phyloP scores from a whole-genome alignment of 495 filamentous ascomycete genomes.

The Aspergillus ostianus region DNA sequence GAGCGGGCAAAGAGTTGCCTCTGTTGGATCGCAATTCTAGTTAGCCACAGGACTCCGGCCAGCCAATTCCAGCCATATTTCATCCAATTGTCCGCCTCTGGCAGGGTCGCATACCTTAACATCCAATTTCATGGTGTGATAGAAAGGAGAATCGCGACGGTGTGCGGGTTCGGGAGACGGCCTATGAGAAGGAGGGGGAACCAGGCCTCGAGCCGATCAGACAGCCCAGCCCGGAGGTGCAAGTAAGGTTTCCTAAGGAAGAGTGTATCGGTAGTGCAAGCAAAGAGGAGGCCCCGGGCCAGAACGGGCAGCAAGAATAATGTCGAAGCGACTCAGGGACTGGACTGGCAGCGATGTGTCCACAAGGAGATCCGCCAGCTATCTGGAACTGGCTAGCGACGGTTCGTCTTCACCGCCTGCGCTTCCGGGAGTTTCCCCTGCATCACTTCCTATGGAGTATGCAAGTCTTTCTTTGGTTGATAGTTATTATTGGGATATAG shows the following conservation, averaged over 20 bases:
- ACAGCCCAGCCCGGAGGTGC: conserved; percentile 33
- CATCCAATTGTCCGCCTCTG: background rate
- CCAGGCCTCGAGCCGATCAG: conserved; percentile 41
- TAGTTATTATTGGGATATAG: too few species aligned
- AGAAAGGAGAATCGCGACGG: conserved; percentile 35
- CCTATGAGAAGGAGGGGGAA: conserved; percentile 30
- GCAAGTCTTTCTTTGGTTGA: too few species aligned
- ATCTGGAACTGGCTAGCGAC: conserved; percentile 24
- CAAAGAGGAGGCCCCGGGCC: conserved; percentile 12
- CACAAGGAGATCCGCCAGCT: conserved; percentile 44
- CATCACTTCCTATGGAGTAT: background rate
- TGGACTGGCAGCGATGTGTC: conserved; percentile 39
- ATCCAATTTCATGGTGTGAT: conserved; percentile 79
- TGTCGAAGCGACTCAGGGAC: conserved; percentile 12
- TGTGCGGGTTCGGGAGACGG: conserved; percentile 38
- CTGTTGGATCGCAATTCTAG: conserved; percentile 41
- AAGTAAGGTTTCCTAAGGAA: conserved; percentile 6
- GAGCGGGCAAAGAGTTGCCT: conserved; percentile 79
- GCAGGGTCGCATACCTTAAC: conserved; percentile 68
- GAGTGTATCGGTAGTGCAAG: conserved; percentile 4
- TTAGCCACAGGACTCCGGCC: conserved; percentile 25
- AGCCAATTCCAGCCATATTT: conserved; percentile 20
- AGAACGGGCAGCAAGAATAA: conserved; percentile 18
- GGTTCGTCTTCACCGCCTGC: conserved; percentile 39
- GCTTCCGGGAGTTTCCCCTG: conserved; percentile 7